phyloP scores from a whole-genome alignment of 1,284 basidiomycete species.

The Hortiboletus rubellus region DNA sequence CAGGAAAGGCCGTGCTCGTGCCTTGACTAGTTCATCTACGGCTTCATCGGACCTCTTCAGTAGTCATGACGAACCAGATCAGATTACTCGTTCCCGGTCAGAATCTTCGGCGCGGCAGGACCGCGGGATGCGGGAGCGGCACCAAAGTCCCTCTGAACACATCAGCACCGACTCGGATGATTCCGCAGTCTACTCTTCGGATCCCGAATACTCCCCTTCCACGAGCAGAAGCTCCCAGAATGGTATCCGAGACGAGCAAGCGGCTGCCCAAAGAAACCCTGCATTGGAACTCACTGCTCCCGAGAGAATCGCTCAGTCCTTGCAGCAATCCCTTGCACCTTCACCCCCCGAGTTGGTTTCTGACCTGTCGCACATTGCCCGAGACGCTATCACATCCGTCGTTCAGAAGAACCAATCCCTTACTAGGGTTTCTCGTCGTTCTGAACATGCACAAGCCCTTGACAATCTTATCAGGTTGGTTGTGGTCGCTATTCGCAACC shows the following conservation, averaged over 20 bases:
- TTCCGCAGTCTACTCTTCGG: slow-evolving; percentile 67
- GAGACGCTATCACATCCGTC: slow-evolving; percentile 62
- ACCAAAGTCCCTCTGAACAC: slow-evolving; percentile 42
- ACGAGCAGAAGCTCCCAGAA: slow-evolving; percentile 38
- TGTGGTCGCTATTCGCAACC: slow-evolving; percentile 70
- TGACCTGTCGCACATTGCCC: slow-evolving; percentile 58
- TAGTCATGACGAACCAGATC: slow-evolving; percentile 29
- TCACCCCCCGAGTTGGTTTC: slow-evolving; percentile 57
- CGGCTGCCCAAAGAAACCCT: slow-evolving; percentile 20
- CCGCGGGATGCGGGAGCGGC: slow-evolving; percentile 27
- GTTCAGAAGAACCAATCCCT: slow-evolving; percentile 56
- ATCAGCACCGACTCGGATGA: slow-evolving; percentile 70
- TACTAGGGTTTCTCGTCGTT: slow-evolving; percentile 42
- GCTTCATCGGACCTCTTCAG: slow-evolving; percentile 30
- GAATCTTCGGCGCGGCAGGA: slow-evolving; percentile 31
- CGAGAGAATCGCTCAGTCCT: slow-evolving; percentile 61
- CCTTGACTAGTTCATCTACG: slow-evolving; percentile 36
- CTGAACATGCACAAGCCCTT: slow-evolving; percentile 58
- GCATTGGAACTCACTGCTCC: slow-evolving; percentile 57
- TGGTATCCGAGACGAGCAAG: slow-evolving; percentile 24
- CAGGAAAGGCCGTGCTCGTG: slow-evolving; percentile 32
- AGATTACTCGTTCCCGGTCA: slow-evolving; percentile 37
- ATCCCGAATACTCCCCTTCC: slow-evolving; percentile 38
- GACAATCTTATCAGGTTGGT: slow-evolving; percentile 63
- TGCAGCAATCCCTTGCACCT: slow-evolving; percentile 63